phyloP scores from a whole-genome alignment of 1,284 basidiomycete species.

The Leucoagaricus sp. region DNA sequence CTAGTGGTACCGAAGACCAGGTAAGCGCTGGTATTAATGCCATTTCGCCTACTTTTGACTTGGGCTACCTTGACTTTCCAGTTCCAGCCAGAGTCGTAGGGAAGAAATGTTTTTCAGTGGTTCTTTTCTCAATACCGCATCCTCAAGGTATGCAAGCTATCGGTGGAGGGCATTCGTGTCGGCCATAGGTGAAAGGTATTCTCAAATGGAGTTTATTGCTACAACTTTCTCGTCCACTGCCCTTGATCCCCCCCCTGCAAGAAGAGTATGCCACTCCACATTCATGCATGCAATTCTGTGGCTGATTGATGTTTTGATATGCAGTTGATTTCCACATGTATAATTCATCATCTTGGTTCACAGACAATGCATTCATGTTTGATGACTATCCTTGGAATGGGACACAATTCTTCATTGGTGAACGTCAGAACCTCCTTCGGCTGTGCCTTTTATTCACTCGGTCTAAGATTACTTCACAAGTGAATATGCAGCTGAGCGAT shows the following conservation, averaged over 20 bases:
- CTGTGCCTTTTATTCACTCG: not conserved
- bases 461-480: not conserved
- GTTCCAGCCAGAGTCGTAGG: not conserved
- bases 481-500: too few relatives aligned
- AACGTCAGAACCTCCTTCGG: not conserved
- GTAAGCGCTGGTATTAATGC: not conserved
- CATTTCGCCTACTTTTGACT: not conserved
- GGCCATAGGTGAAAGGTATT: slow-evolving; percentile 29
- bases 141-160: slow-evolving; percentile 35
- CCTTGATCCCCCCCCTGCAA: slow-evolving; percentile 35
- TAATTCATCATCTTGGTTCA: slow-evolving; percentile 35
- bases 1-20: not conserved
- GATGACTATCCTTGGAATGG: slow-evolving; percentile 41
- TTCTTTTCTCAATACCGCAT: slow-evolving; percentile 7
- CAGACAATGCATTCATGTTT: slow-evolving; percentile 33
- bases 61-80: not conserved
- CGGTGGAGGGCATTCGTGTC: slow-evolving; percentile 38
- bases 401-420: slow-evolving; percentile 31
- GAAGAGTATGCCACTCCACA: slow-evolving; percentile 24
- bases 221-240: slow-evolving; percentile 34
- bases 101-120: slow-evolving; percentile 15
- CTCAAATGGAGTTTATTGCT: slow-evolving; percentile 35
- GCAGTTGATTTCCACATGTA: slow-evolving; percentile 38
- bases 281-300: not conserved
- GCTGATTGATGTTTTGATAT: slow-evolving; percentile 2